Percentiles rank a stretch among this genome's conserved stretches.
These are phyloP conservation scores for Scheffersomyces quercinus DNA, from an alignment of 1,139 yeast genomes.

Conservation along the genomic window DNA sequence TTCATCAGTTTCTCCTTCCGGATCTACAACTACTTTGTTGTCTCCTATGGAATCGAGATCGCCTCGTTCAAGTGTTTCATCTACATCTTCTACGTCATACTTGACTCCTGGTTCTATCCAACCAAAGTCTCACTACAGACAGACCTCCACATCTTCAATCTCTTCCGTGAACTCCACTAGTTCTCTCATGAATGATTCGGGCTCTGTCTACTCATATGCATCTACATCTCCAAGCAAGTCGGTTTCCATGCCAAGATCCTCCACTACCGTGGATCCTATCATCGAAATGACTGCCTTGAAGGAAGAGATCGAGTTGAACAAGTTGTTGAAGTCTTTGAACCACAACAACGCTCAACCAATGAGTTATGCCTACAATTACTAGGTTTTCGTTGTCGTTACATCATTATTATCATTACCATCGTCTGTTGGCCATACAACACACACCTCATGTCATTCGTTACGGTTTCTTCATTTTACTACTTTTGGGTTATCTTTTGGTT, in stretches of 20 bases:
- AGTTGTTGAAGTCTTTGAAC: slow-evolving; percentile 29
- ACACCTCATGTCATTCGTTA: no score
- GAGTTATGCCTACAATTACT: neutral
- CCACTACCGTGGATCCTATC: slow-evolving; percentile 32
- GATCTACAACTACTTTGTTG: slow-evolving; percentile 4
- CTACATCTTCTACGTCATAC: slow-evolving; percentile 1
- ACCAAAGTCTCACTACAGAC: slow-evolving; percentile 25
- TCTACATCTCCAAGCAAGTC: slow-evolving; percentile 26
- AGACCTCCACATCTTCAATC: slow-evolving; percentile 27
- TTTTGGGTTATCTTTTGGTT: no score
- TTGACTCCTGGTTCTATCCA: slow-evolving; percentile 4
- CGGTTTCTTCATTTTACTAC: no score
- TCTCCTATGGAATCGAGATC: slow-evolving; percentile 4
- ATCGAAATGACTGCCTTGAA: slow-evolving; percentile 44
- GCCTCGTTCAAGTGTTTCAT: neutral
- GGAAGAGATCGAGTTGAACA: slow-evolving; percentile 42
- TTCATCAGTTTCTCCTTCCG: slow-evolving; percentile 10
- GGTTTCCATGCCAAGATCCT: neutral
- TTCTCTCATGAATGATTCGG: neutral
- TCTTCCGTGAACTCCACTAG: slow-evolving; percentile 8
- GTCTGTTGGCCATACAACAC: no score
- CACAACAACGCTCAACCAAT: slow-evolving; percentile 1
- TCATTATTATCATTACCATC: no score
- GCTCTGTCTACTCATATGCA: slow-evolving; percentile 24
- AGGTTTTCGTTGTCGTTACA: neutral